phyloP scores from a whole-genome alignment of 1,284 basidiomycete genomes.

The Cryptococcus sp. region DNA sequence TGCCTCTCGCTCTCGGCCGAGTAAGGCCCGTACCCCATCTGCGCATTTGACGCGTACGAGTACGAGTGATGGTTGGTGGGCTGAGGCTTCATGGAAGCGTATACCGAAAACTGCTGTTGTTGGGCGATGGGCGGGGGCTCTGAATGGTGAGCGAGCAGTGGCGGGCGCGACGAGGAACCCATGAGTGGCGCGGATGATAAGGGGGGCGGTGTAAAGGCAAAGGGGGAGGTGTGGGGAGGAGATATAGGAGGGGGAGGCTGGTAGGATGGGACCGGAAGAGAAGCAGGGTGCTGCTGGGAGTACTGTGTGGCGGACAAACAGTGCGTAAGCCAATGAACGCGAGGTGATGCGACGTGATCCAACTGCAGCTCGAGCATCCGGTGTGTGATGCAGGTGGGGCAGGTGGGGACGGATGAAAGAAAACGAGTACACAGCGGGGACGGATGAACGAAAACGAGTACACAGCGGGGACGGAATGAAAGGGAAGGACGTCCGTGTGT shows the following conservation, averaged over 20 bases:
- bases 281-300: neutral
- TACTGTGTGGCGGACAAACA: neutral
- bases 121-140: conserved; percentile 25
- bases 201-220: conserved; percentile 45
- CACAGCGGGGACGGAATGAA: no score
- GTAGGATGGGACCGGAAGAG: neutral
- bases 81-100: conserved; percentile 16
- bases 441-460: no score
- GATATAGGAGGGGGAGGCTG: conserved; percentile 16
- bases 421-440: no score
- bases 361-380: no score
- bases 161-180: conserved; percentile 23
- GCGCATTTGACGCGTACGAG: conserved; percentile 25
- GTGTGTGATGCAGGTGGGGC: no score
- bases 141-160: conserved; percentile 31
- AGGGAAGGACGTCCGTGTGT: no score
- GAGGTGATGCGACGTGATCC: no score
- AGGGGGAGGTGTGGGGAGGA: conserved; percentile 38
- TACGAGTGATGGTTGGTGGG: conserved; percentile 18
- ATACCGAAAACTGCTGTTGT: conserved; percentile 15
- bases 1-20: conserved; percentile 31
- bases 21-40: conserved; percentile 39
- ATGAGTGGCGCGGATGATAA: conserved; percentile 25
- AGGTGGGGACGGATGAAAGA: no score
- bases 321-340: neutral